Evolutionary conservation across 306 rosid species (phyloP), one percentile per base, ranked within the genome.

Genomic region (Oemleria cerasiformis): DNA sequence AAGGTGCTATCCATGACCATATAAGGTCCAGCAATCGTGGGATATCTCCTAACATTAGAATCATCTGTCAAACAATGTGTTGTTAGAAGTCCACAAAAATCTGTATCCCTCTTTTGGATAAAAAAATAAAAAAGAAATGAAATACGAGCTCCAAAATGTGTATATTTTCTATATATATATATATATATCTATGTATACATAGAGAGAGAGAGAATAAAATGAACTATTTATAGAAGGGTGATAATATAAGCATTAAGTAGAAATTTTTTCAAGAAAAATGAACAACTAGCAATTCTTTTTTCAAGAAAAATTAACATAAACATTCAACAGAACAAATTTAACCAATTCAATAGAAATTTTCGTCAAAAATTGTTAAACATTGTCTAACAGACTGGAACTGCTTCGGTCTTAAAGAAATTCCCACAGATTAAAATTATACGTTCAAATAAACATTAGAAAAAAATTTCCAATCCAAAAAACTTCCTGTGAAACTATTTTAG

Each of bases 1-100:
- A 82, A 62, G 99, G 97, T 48, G 97, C 92, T 85, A 94, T 86
- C 99, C 99, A 94, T 21, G 92, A 89, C 99, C 99, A 94, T 78
- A 94, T 84, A 73, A 94, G 87, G 71, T 91, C 99, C 81, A 94
- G 87, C 67, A 94, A 77, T 73, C 82, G 86, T 59, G 96, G 95
- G 79, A 94, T 88, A 79, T 94, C 92, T 71, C 90, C 99, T 63
- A 87, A 67, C 99, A 94, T 94, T 73, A 89, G 77, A 76, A 79
- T 82, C 97, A 94, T 94, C 99, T 94, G 86, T 48, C 70, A 72
- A 73, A 73, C 44, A 77, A 74, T 25, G 36, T 67, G 67, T 62
- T 63, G 51, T 74, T 70, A 75, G 41, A 75, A 68, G 63, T 17
- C 12, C 64, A 73, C 30, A 73, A 58, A 64, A 48, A 65, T 49